Evolutionary conservation across 164 flowering plant genomes (phyloP).

Genomic region (grape (Vitis vinifera)): ASM3070453v1 NC_081814.1:5858001-5858500

Average conservation of each 20-base stretch:
- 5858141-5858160: too few relatives aligned
- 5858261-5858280: constrained; percentile 54
- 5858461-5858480: neutral
- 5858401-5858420: constrained; percentile 91
- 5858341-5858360: constrained; percentile 79
- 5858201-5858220: neutral
- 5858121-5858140: too few relatives aligned
- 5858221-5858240: neutral
- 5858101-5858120: too few relatives aligned
- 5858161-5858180: neutral
- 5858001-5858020: too few relatives aligned
- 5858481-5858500: neutral
- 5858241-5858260: too few relatives aligned
- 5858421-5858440: constrained; percentile 49
- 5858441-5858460: constrained; percentile 3
- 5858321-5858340: constrained; percentile 66
- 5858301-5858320: constrained; percentile 51
- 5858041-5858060: neutral
- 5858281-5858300: constrained; percentile 43
- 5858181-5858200: neutral
- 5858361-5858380: constrained; percentile 84
- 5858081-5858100: too few relatives aligned
- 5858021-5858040: neutral
- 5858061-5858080: too few relatives aligned
- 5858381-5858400: constrained; percentile 69